These are phyloP conservation scores for Thermothelomyces thermophilus DNA, from an alignment of 2,329 filamentous ascomycete genomes.

Conservation along the genomic window DNA sequence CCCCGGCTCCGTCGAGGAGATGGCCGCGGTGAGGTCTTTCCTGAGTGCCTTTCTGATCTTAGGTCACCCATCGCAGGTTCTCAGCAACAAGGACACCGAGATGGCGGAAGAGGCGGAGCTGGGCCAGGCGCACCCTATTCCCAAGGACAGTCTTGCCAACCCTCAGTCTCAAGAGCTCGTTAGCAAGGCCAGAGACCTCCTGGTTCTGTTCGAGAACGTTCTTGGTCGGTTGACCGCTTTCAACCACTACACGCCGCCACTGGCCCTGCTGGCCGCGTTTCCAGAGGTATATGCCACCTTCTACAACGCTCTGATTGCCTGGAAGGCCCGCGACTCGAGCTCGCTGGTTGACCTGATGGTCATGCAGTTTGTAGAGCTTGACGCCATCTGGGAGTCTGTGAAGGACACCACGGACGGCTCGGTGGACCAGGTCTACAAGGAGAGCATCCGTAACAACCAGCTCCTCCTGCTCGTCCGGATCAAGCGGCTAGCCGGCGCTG, in stretches of 20 bases:
- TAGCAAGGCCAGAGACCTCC: slow-evolving; percentile 67
- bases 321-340: slow-evolving; percentile 75
- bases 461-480: slow-evolving; percentile 72
- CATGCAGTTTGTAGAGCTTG: slow-evolving; percentile 77
- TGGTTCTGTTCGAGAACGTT: slow-evolving; percentile 71
- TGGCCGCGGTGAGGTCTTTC: slow-evolving; percentile 67
- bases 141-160: slow-evolving; percentile 50
- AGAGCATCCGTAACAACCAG: slow-evolving; percentile 77
- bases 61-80: slow-evolving; percentile 69
- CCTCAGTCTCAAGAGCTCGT: slow-evolving; percentile 65
- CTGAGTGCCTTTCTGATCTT: slow-evolving; percentile 74
- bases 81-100: slow-evolving; percentile 59
- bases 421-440: slow-evolving; percentile 67
- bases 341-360: slow-evolving; percentile 78
- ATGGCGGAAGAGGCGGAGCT: slow-evolving; percentile 52
- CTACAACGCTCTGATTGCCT: slow-evolving; percentile 72
- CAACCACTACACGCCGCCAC: slow-evolving; percentile 62
- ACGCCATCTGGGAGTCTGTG: slow-evolving; percentile 77
- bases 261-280: slow-evolving; percentile 54
- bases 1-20: slow-evolving; percentile 56
- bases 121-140: slow-evolving; percentile 38
- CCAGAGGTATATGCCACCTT: slow-evolving; percentile 67
- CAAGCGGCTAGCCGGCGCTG: slow-evolving; percentile 66
- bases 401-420: slow-evolving; percentile 69
- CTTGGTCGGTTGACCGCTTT: slow-evolving; percentile 57